Base-by-base conservation (phyloP, 192 early-diverging fungal species). In the Gryganskiella cystojenkinii region DNA sequence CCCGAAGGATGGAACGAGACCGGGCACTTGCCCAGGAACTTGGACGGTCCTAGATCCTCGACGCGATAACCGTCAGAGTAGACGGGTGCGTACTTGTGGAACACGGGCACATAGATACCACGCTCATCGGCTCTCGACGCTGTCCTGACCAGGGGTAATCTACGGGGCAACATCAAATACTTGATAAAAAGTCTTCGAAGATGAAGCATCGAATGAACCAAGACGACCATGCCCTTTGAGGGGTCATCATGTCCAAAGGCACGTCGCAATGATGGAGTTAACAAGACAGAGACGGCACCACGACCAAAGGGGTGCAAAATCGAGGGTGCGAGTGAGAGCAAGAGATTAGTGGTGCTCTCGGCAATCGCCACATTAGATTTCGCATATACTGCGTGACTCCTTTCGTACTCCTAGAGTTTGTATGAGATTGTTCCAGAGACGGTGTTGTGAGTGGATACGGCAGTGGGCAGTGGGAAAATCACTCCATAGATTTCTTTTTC, bases 11-110 rank as follows among this genome's bases (percentile, higher is more conserved):
- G 64, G 43, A 66, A 54, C 8, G 70, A 64, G 28, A 60, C 61
- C 4, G 80, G 82, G 25, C 80, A 75, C 53, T 81, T 81, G 13
- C 70, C 70, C 20, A 69, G n/a, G 11, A 81, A 79, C 63, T 80
- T 79, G 2, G 53, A 69, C 2, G 80, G 82, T 19, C 83, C 83
- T 0, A 84, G 27, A 35, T 84, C 83, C 42, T 73, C 64, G 19
- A 81, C 57, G 14, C 54, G 52, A 43, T 84, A 84, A 3, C 83
- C 83, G 19, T 79, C 51, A 7, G 58, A 33, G 55, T 81, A 81
- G 2, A 81, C 70, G 22, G 56, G 35, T 22, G 57, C 51, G 40
- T 80, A 84, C 19, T 81, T 61, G 76, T 79, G 55, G 47, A 55
- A 84, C 5, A 34, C 22, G 11, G 83, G 75, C 1, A 81, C 71